These are phyloP conservation scores for Lavandula angustifolia DNA, from an alignment of 257 asterid species.

Conservation along the genomic window DNA sequence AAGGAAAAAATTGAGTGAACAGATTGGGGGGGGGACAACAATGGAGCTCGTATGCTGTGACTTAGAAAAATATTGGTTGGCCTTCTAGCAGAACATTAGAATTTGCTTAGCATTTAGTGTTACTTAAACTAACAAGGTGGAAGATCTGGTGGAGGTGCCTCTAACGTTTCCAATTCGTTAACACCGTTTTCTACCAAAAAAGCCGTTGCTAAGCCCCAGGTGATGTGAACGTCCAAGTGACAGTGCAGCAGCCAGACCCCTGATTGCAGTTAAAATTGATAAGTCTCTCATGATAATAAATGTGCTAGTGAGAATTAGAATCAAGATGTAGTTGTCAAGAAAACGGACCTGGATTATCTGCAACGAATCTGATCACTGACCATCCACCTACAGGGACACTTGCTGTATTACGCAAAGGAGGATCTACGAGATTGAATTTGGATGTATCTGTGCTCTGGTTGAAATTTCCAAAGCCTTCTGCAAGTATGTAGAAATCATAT, in stretches of 20 bases:
- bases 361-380: constrained; percentile 82
- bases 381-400: constrained; percentile 84
- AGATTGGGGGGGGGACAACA: constrained; percentile 36
- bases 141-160: constrained; percentile 66
- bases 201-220: constrained; percentile 78
- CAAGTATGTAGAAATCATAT: constrained; percentile 73
- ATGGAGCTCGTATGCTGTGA: constrained; percentile 24
- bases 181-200: constrained; percentile 75
- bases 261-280: constrained; percentile 37
- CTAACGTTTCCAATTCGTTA: constrained; percentile 51
- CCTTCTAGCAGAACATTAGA: constrained; percentile 25
- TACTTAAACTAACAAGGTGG: constrained; percentile 54
- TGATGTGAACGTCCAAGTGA: constrained; percentile 85
- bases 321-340: background rate
- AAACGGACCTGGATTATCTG: constrained; percentile 82
- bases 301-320: background rate
- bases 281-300: constrained; percentile 6
- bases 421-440: constrained; percentile 76
- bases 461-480: constrained; percentile 85
- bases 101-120: constrained; percentile 7
- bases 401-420: constrained; percentile 82
- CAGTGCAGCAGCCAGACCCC: constrained; percentile 87
- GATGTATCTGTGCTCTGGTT: constrained; percentile 60
- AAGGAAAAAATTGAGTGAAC: no score
- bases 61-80: constrained; percentile 36